Percentiles rank a stretch among this genome's conserved stretches.
phyloP scores from a whole-genome alignment of 2,329 filamentous ascomycete genomes.

The Aphanoascus verrucosus region DNA sequence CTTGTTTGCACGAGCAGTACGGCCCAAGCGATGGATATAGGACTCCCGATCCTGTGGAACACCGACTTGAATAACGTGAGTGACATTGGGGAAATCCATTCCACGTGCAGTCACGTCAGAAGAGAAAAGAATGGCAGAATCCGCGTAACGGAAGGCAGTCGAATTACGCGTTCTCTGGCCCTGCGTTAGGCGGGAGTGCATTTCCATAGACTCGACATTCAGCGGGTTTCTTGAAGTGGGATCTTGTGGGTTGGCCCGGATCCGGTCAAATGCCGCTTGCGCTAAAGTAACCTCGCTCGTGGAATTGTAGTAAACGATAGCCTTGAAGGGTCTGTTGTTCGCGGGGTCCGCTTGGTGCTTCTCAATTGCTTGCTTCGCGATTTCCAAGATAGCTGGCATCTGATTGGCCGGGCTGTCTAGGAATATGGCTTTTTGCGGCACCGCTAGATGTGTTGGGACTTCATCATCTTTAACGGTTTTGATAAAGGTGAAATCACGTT shows the following conservation, averaged over 20 bases:
- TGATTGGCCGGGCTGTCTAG: conserved; percentile 62
- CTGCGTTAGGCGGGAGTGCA: conserved; percentile 73
- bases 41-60: conserved; percentile 54
- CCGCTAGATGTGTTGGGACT: conserved; percentile 67
- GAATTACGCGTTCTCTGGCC: conserved; percentile 56
- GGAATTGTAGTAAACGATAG: conserved; percentile 84
- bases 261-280: conserved; percentile 46
- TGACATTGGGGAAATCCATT: conserved; percentile 73
- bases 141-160: conserved; percentile 57
- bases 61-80: conserved; percentile 67
- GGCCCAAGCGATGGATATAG: conserved; percentile 67
- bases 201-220: conserved; percentile 42
- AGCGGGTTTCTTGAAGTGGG: conserved; percentile 23
- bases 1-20: conserved; percentile 59
- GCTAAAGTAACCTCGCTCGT: conserved; percentile 61
- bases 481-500: conserved; percentile 75
- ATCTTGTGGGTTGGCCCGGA: conserved; percentile 30
- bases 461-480: conserved; percentile 80
- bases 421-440: conserved; percentile 67
- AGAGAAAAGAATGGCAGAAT: conserved; percentile 58
- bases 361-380: conserved; percentile 52
- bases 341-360: conserved; percentile 29
- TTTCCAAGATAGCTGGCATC: conserved; percentile 65
- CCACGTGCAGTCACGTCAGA: conserved; percentile 72
- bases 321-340: conserved; percentile 65